Evolutionary conservation across 2,329 filamentous ascomycete species (phyloP).

Genomic region (Tolypocladium endophyticum): DNA sequence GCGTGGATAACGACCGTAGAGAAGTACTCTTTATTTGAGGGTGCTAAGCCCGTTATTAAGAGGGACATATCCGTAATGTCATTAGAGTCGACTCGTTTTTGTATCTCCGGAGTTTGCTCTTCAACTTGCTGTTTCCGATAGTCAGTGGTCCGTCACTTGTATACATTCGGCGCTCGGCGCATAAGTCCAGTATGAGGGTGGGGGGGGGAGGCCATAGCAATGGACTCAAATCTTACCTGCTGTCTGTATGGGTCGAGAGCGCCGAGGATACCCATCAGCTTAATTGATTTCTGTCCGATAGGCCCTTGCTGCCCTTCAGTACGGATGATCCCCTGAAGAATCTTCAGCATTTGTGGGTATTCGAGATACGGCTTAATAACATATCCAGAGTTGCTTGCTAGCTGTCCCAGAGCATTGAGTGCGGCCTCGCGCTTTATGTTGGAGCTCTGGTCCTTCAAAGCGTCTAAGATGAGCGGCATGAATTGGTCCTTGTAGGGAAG

Average conservation of each 20-base stretch:
- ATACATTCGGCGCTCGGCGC: no score
- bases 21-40: constrained; percentile 96
- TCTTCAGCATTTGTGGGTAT: constrained; percentile 85
- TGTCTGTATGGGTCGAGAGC: constrained; percentile 94
- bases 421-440: constrained; percentile 84
- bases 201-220: no score
- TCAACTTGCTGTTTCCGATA: constrained; percentile 54
- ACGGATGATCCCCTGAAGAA: constrained; percentile 88
- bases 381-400: constrained; percentile 94
- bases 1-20: constrained; percentile 97
- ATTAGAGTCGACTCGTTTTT: constrained; percentile 51
- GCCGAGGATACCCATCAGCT: constrained; percentile 88
- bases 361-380: constrained; percentile 94
- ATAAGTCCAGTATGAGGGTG: no score
- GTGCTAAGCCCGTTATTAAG: constrained; percentile 95
- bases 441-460: constrained; percentile 87
- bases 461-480: constrained; percentile 92
- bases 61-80: constrained; percentile 85
- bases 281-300: constrained; percentile 87
- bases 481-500: constrained; percentile 78
- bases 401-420: constrained; percentile 77
- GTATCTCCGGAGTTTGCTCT: constrained; percentile 74
- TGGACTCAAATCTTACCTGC: constrained; percentile 37
- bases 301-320: constrained; percentile 76
- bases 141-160: no score